Conservation (phyloP, 371 early-diverging fungal genomes). For the Rhizomucor miehei region DNA sequence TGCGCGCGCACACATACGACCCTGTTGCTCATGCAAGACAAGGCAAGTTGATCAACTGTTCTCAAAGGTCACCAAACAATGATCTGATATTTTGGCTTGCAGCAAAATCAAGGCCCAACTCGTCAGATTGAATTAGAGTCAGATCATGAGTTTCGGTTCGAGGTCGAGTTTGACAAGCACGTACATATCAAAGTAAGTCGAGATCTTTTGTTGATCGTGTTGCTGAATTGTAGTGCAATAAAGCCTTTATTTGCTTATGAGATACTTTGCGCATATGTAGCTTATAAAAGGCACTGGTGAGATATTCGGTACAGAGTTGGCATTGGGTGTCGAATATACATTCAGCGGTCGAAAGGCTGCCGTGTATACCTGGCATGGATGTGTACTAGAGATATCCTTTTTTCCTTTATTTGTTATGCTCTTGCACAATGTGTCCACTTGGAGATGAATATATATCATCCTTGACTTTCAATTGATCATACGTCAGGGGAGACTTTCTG, state of each 20-base stretch:
- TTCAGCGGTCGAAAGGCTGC: constrained; percentile 86
- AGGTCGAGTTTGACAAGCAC: constrained; percentile 57
- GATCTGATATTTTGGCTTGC: not conserved
- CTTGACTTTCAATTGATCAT: constrained; percentile 18
- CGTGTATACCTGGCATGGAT: constrained; percentile 95
- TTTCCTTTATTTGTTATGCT: not conserved
- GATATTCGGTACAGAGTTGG: constrained; percentile 90
- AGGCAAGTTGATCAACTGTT: not conserved
- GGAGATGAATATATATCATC: not conserved
- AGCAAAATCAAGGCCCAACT: constrained; percentile 19
- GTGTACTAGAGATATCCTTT: constrained; percentile 65
- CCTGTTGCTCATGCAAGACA: constrained; percentile 4
- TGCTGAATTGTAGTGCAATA: not conserved
- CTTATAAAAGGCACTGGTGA: constrained; percentile 82
- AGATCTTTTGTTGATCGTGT: not conserved
- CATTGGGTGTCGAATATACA: constrained; percentile 66
- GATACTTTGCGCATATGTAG: constrained; percentile 26
- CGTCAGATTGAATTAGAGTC: constrained; percentile 47
- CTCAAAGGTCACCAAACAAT: not conserved
- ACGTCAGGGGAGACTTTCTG: constrained; percentile 63
- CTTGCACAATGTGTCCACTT: not conserved
- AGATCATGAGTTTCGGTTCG: constrained; percentile 75
- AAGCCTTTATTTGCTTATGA: not conserved
- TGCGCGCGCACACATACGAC: not conserved
- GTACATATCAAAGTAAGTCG: constrained; percentile 52